Base-by-base conservation (phyloP, 768 basidiomycete genomes). In the Lyophyllum decastes region DNA sequence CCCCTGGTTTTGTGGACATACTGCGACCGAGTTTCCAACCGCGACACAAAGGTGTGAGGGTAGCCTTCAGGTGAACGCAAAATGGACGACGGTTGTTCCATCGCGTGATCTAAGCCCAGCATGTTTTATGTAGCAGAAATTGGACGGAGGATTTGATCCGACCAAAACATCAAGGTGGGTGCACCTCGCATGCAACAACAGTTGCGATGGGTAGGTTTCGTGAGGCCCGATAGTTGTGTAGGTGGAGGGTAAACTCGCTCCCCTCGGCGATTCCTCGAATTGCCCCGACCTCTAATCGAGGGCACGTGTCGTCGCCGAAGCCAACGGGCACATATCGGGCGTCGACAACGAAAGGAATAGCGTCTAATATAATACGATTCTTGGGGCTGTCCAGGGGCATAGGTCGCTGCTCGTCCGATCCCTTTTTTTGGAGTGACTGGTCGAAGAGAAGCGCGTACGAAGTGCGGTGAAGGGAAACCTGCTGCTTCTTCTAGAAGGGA, bases 231-330 rank as follows among this genome's bases (percentile, higher is more conserved):
- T 76, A 76, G 67, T 89, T 88, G 67, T 89, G 86, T 21, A 77
- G 72, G 65, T 89, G 86, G 21, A 89, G 46, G 40, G 78, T 80
- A 58, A 90, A 78, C 60, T 87, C 83, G 9, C 80, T 85, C 47
- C 86, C 88, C 58, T 81, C 79, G n/a, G 80, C 77, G 19, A 89
- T 73, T 1, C 88, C 88, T 58, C 88, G 86, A 4, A 84, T 79
- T 0, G 80, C 77, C 12, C 88, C 88, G 35, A 82, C 78, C 33
- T 80, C 80, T 30, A 89, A 69, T 58, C 80, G 80, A 45, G 87
- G 62, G 11, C 66, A 63, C 14, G 64, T 65, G 21, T 76, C 73
- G 30, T 71, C 70, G 47, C 78, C 70, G 17, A 76, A 65, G 45
- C 74, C 73, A 35, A 80, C 77, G 14, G 79, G 70, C 52, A 84